These are phyloP conservation scores for Cutaneotrichosporon sp. DNA, from an alignment of 1,284 basidiomycete genomes.

Conservation along the genomic window DNA sequence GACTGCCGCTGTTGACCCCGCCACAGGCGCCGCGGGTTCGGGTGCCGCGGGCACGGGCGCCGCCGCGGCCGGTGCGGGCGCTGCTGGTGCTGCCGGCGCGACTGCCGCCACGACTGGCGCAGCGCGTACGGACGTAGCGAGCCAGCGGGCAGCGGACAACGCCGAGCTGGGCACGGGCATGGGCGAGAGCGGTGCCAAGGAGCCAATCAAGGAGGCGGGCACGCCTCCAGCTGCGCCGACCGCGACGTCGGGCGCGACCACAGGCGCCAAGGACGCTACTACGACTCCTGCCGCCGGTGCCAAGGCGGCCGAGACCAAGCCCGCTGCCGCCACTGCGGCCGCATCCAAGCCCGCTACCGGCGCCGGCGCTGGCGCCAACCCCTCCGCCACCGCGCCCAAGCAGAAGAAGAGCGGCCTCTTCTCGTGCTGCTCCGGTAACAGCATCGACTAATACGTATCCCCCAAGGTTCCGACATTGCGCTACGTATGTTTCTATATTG, in stretches of 20 bases:
- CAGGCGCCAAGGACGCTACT: neutral
- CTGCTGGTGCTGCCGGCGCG: neutral
- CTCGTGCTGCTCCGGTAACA: conserved; percentile 34
- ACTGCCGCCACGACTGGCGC: neutral
- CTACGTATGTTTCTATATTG: too few species aligned
- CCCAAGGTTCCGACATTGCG: neutral
- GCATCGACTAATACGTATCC: conserved; percentile 24
- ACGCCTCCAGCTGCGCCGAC: neutral
- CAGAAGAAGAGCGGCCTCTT: conserved; percentile 40
- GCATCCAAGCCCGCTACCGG: neutral
- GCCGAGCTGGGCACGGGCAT: too few species aligned
- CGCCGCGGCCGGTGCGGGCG: neutral
- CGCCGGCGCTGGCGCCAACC: conserved; percentile 3
- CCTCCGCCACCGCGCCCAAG: conserved; percentile 9
- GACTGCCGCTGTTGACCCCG: neutral
- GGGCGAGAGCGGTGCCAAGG: too few species aligned
- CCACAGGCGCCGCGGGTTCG: neutral
- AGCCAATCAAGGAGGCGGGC: neutral
- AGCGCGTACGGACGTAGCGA: too few species aligned
- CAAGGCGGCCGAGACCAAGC: neutral
- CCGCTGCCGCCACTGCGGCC: conserved; percentile 4
- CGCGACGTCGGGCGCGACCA: neutral
- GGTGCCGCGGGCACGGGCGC: neutral
- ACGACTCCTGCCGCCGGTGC: conserved; percentile 1
- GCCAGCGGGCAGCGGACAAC: too few species aligned